Evolutionary conservation across 2,329 filamentous ascomycete genomes (phyloP), one percentile per base, ranked within the genome.

Genomic region (Monilinia vaccinii-corymbosi): DNA sequence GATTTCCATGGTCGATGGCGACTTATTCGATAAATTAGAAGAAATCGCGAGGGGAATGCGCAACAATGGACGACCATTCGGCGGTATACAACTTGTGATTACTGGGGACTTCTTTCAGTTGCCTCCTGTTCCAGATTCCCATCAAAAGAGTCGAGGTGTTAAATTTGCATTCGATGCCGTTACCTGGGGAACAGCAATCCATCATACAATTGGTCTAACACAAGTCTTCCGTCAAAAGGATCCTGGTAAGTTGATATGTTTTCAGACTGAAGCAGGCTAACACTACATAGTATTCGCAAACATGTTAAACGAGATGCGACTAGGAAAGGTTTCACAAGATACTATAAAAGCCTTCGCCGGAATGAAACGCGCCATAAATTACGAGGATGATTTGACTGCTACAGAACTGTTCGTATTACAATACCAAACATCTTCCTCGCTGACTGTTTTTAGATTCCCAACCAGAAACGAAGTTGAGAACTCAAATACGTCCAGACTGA

Each of bases 21-120:
- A 97, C 38, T 79, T 99, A 0, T 99, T 97, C 66, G 94, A 99
- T 76, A 99, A 99, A 73, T 81, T 99, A 21, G 91, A 95, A 63
- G 83, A 88, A 62, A 88, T 99, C 66, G 93, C 92, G 16, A 83
- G 93, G 60, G 84, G 80, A 4, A 85, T 99, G 63, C 85, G 92
- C 58, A 96, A 95, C 71, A 97, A 96, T 67, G 92, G 90, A 11
- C 83, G 90, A 11, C 89, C 94, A 0, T 99, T 96, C 78, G 95
- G 94, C 58, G 94, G 94, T 6, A 97, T 99, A 49, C 94, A 99
- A 67, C 80, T 99, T 34, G 83, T 99, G 60, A 89, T 99, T 62
- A 99, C 94, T 0, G 94, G 94, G 3, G 94, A 99, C 70, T 99
- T 99, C 75, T 99, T 99, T 74, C 94, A 99, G 72, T 76, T 99